Evolutionary conservation across 768 basidiomycete species (phyloP).

Genomic region (Pholiota microspora): DNA sequence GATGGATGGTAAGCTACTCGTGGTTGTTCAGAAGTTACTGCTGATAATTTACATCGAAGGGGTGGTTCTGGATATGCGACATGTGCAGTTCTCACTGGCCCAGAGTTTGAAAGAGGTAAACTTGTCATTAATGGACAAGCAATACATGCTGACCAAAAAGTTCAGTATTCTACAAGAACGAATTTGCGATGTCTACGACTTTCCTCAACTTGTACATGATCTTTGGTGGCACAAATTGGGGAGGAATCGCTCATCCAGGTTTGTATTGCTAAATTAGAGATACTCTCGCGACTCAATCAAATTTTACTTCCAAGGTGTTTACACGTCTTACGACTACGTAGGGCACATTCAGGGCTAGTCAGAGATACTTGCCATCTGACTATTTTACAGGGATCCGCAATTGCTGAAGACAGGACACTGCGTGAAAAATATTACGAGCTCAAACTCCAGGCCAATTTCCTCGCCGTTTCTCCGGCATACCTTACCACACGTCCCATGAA

Average conservation of each 20-base stretch:
- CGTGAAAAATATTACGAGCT: slow-evolving; percentile 54
- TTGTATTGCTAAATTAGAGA: not conserved
- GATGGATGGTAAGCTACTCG: slow-evolving; percentile 40
- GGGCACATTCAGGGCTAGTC: slow-evolving; percentile 1
- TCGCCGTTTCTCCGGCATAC: slow-evolving; percentile 48
- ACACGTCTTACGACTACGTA: slow-evolving; percentile 46
- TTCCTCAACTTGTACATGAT: slow-evolving; percentile 51
- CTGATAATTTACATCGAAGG: slow-evolving; percentile 26
- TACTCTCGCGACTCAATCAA: not conserved
- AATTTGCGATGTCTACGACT: slow-evolving; percentile 46
- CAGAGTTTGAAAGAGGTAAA: slow-evolving; percentile 44
- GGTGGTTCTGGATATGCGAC: slow-evolving; percentile 34
- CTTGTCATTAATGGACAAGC: not conserved
- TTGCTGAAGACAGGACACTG: slow-evolving; percentile 49
- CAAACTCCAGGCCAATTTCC: slow-evolving; percentile 50
- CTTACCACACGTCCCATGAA: slow-evolving; percentile 46
- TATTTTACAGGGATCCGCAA: slow-evolving; percentile 39
- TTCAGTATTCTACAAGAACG: slow-evolving; percentile 46
- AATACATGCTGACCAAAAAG: not conserved
- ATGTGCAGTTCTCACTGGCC: slow-evolving; percentile 34
- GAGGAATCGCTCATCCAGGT: slow-evolving; percentile 38
- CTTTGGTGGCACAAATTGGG: slow-evolving; percentile 52
- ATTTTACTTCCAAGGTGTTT: slow-evolving; percentile 28
- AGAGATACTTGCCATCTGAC: not conserved
- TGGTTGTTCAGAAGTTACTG: not conserved